Evolutionary conservation across 495 filamentous ascomycete species (phyloP), one percentile per base, ranked within the genome.

Genomic region (Tuber magnatum): DNA sequence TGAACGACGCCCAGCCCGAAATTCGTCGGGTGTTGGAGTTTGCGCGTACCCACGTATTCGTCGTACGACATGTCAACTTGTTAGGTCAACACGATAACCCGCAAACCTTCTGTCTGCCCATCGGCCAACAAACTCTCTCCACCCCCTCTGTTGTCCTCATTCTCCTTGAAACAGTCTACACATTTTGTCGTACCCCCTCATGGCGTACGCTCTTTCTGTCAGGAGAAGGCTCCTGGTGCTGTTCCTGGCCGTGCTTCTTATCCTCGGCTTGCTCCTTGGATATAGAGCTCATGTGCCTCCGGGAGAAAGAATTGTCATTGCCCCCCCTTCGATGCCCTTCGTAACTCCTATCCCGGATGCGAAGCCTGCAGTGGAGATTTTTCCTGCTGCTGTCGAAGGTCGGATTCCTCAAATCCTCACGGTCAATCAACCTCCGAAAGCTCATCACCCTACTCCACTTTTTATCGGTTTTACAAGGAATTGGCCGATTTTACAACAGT

Each of bases 391-490:
- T 20, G n/a, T n/a, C 28, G n/a, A 69, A 22, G 70, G 70, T 9
- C 12, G 69, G 9, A 40, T 76, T 28, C 70, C 74, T 14, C n/a
- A 44, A 16, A 76, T 76, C n/a, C 70, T 76, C 40, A 41, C 70
- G 0, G 32, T 73, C 28, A 76, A 76, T 16, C 48, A 39, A 42
- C 70, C 74, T 24, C 74, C 74, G 18, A 69, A 51, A 40, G 42
- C 71, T 22, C 70, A 76, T 44, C 74, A 68, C 42, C 69, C 81
- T 35, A 88, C 88, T 7, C 88, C 89, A 1, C 83, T 90, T 39
- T 84, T 89, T 71, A 88, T 90, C 74, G 88, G 88, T 61, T 91
- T 90, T 83, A 90, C 88, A 7, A 83, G 88, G 51, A 86, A 86
- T 68, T 89, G 87, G 87, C 85, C 87, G 32, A 84, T 91, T 71